Evolutionary conservation across 1,284 basidiomycete genomes (phyloP).

Genomic region (Butyriboletus regius): DNA sequence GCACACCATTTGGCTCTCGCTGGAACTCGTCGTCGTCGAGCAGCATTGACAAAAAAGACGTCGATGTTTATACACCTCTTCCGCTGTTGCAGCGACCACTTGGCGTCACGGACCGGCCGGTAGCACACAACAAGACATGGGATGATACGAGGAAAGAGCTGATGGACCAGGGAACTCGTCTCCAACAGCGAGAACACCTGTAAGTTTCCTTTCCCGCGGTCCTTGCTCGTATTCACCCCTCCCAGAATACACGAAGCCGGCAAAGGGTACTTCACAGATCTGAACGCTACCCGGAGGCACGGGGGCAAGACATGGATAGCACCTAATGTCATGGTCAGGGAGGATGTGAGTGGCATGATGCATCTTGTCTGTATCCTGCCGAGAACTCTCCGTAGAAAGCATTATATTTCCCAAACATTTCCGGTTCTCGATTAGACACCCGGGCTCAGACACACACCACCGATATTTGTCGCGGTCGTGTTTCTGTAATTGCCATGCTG

Average conservation of each 20-base stretch:
- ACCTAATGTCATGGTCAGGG: constrained; percentile 78
- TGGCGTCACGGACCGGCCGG: constrained; percentile 56
- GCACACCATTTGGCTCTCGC: constrained; percentile 9
- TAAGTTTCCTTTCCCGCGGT: constrained; percentile 36
- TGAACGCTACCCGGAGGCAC: constrained; percentile 71
- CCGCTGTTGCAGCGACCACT: constrained; percentile 65
- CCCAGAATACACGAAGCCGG: constrained; percentile 75
- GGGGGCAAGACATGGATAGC: constrained; percentile 96
- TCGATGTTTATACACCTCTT: constrained; percentile 31
- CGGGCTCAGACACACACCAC: constrained; percentile 68
- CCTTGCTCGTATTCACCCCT: constrained; percentile 2
- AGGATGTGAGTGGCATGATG: constrained; percentile 59
- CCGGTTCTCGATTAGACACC: constrained; percentile 59
- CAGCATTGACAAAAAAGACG: not conserved
- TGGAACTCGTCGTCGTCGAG: constrained; percentile 23
- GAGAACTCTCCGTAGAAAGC: constrained; percentile 55
- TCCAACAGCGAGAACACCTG: constrained; percentile 72
- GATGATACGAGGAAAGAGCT: constrained; percentile 64
- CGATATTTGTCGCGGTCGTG: constrained; percentile 64
- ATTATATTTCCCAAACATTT: constrained; percentile 84
- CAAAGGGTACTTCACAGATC: constrained; percentile 86
- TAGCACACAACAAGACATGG: constrained; percentile 59
- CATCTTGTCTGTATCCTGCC: not conserved
- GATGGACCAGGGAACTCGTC: constrained; percentile 63
- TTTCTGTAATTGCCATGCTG: constrained; percentile 75